Percentiles rank a stretch among this genome's conserved stretches.
phyloP scores from a whole-genome alignment of 2,329 filamentous ascomycete genomes.

The Eutypella sp. region DNA sequence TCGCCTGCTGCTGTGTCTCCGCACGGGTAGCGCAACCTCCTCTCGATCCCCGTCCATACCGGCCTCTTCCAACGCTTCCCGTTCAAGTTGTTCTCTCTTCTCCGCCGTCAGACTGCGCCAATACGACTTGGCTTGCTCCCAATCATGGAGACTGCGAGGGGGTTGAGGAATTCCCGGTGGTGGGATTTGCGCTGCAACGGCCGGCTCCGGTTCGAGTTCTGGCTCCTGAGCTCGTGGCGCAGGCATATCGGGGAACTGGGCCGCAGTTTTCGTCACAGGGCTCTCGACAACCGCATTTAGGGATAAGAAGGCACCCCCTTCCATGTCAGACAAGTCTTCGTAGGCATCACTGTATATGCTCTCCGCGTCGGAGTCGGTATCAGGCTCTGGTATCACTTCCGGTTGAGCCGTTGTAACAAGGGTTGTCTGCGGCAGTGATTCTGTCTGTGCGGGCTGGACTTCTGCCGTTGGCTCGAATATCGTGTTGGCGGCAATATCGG shows the following conservation, averaged over 20 bases:
- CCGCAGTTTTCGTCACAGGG: slow-evolving; percentile 45
- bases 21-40: slow-evolving; percentile 22
- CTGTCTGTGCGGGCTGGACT: slow-evolving; percentile 10
- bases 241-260: slow-evolving; percentile 10
- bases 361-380: slow-evolving; percentile 37
- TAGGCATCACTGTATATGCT: slow-evolving; percentile 73
- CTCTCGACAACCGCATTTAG: slow-evolving; percentile 67
- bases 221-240: not conserved
- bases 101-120: slow-evolving; percentile 63
- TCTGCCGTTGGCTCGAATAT: slow-evolving; percentile 21
- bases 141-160: slow-evolving; percentile 40
- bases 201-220: slow-evolving; percentile 1
- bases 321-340: slow-evolving; percentile 63
- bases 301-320: slow-evolving; percentile 65
- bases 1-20: slow-evolving; percentile 28
- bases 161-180: not conserved
- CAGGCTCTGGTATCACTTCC: slow-evolving; percentile 24
- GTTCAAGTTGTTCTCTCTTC: slow-evolving; percentile 57
- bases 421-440: slow-evolving; percentile 22
- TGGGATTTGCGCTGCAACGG: not conserved
- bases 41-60: slow-evolving; percentile 43
- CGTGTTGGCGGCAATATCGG: slow-evolving; percentile 5
- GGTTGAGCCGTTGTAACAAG: slow-evolving; percentile 25
- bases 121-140: slow-evolving; percentile 64
- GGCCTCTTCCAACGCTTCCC: slow-evolving; percentile 50